Evolutionary conservation across 1,284 basidiomycete genomes (phyloP).

Genomic region (Apiotrichum akiyoshidainum): DNA sequence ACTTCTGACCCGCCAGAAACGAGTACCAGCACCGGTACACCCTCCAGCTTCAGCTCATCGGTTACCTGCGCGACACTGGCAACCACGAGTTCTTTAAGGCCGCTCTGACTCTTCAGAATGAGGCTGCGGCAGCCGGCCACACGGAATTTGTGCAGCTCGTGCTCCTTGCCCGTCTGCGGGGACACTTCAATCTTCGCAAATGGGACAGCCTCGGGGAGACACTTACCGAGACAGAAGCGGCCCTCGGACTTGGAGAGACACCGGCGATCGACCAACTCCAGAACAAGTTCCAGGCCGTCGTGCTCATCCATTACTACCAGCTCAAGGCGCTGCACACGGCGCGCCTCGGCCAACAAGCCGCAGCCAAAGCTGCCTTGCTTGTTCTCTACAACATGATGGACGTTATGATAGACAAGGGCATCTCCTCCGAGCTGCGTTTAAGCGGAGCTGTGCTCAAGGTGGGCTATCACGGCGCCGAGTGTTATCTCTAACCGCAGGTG

Average conservation of each 20-base stretch:
- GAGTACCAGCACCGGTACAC: constrained; percentile 30
- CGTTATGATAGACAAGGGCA: constrained; percentile 20
- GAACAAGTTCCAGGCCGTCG: neutral
- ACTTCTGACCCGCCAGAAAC: constrained; percentile 9
- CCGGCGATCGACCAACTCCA: neutral
- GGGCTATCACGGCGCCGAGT: constrained; percentile 4
- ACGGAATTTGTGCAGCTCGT: constrained; percentile 26
- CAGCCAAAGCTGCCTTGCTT: constrained; percentile 25
- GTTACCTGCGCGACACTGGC: constrained; percentile 19
- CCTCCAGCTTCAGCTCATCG: constrained; percentile 29
- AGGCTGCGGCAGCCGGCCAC: constrained; percentile 24
- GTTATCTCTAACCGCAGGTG: constrained; percentile 9
- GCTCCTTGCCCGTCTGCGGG: constrained; percentile 25
- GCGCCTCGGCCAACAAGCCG: constrained; percentile 30
- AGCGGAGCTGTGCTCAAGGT: constrained; percentile 33
- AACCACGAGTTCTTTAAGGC: constrained; percentile 26
- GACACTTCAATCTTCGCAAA: constrained; percentile 29
- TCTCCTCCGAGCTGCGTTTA: constrained; percentile 17
- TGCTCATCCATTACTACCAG: constrained; percentile 30
- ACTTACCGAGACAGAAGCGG: constrained; percentile 12
- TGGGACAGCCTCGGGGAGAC: constrained; percentile 33
- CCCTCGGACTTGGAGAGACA: constrained; percentile 7
- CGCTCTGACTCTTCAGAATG: constrained; percentile 25
- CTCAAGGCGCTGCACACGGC: constrained; percentile 34
- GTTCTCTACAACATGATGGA: constrained; percentile 37